These are phyloP conservation scores for Skeletonema tropicum DNA, from an alignment of 108 stramenopile species.

Conservation along the genomic window DNA sequence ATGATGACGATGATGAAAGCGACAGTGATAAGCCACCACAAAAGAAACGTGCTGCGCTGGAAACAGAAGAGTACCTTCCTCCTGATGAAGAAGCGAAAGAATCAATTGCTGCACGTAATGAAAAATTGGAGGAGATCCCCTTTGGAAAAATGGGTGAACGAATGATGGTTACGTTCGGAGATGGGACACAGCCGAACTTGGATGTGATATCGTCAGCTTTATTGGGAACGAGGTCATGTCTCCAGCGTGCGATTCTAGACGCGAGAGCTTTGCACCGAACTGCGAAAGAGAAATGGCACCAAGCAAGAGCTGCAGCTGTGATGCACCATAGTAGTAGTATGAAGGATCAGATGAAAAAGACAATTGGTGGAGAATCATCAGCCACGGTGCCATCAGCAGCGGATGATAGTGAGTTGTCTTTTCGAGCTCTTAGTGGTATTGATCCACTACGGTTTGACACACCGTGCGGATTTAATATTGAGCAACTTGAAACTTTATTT, in stretches of 20 bases:
- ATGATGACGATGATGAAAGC: constrained; percentile 45
- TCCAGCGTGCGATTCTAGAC: constrained; percentile 75
- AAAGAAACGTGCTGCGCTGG: constrained; percentile 40
- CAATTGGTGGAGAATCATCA: constrained; percentile 18
- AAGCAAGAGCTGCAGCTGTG: constrained; percentile 33
- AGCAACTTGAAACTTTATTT: constrained; percentile 62
- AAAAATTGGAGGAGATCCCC: constrained; percentile 62
- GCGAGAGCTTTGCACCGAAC: constrained; percentile 70
- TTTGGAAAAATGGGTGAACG: constrained; percentile 69
- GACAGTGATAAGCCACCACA: constrained; percentile 23
- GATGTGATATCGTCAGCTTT: constrained; percentile 59
- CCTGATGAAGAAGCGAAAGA: constrained; percentile 3
- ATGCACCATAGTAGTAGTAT: constrained; percentile 12
- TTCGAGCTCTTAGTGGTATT: constrained; percentile 51
- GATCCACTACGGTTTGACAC: constrained; percentile 49
- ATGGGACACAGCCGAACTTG: constrained; percentile 63
- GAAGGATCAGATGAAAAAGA: constrained; percentile 20
- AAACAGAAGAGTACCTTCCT: constrained; percentile 13
- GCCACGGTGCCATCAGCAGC: not conserved
- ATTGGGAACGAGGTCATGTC: constrained; percentile 57
- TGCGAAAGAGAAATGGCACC: constrained; percentile 40
- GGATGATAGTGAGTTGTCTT: constrained; percentile 58
- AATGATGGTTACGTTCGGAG: constrained; percentile 86
- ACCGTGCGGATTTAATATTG: constrained; percentile 71
- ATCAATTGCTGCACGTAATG: constrained; percentile 11